Conservation (phyloP, 768 basidiomycete genomes). For the Phaeotremella skinneri region DNA sequence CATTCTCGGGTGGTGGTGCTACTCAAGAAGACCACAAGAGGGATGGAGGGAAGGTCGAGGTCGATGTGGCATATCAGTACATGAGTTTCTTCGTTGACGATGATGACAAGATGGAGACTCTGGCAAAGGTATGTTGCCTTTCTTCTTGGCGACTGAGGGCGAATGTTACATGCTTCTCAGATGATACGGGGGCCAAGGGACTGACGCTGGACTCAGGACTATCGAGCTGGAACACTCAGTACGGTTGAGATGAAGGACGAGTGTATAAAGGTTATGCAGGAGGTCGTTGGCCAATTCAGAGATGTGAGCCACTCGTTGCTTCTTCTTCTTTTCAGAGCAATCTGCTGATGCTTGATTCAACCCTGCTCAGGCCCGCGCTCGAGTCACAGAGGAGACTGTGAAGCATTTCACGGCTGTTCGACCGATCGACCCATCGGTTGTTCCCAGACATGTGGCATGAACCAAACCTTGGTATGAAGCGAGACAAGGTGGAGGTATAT, state of each 20-base stretch:
- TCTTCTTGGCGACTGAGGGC: background rate
- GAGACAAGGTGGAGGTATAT: background rate
- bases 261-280: slow-evolving; percentile 78
- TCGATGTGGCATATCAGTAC: slow-evolving; percentile 95
- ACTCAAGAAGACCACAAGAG: slow-evolving; percentile 91
- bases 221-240: slow-evolving; percentile 78
- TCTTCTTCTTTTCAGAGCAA: background rate
- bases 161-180: background rate
- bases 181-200: background rate
- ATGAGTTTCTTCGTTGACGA: slow-evolving; percentile 92
- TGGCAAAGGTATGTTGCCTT: slow-evolving; percentile 65
- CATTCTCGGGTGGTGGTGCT: slow-evolving; percentile 91
- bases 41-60: slow-evolving; percentile 86
- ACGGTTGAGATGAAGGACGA: slow-evolving; percentile 87
- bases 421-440: background rate
- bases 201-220: slow-evolving; percentile 62
- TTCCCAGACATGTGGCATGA: background rate
- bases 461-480: too few species aligned
- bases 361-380: background rate
- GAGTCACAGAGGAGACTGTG: background rate
- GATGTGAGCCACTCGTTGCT: slow-evolving; percentile 57
- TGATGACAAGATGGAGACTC: slow-evolving; percentile 74
- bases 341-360: background rate
- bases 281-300: slow-evolving; percentile 83
- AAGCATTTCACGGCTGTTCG: slow-evolving; percentile 2